These are phyloP conservation scores for Omphalea diandra DNA, from an alignment of 441 rosid genomes.

Conservation along the genomic window DNA sequence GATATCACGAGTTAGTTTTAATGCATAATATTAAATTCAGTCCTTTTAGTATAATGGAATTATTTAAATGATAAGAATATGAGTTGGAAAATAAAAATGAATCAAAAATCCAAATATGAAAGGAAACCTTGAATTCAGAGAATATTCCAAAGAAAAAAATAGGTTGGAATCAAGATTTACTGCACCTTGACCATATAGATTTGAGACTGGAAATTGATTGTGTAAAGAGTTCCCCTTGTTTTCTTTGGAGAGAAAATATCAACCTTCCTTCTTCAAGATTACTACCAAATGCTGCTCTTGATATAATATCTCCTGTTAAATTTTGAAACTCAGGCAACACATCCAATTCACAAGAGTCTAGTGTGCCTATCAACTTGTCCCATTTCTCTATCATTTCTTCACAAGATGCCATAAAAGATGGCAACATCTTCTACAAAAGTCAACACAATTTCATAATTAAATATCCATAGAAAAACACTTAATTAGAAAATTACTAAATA, in stretches of 20 bases:
- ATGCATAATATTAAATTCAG: too few relatives aligned
- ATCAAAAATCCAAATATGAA: too few relatives aligned
- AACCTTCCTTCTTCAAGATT: constrained; percentile 23
- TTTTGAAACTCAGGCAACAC: constrained; percentile 19
- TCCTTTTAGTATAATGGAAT: too few relatives aligned
- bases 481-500: too few relatives aligned
- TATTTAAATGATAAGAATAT: too few relatives aligned
- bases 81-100: too few relatives aligned
- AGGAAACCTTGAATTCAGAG: too few relatives aligned
- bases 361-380: constrained; percentile 16
- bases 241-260: constrained; percentile 19
- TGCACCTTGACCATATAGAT: constrained; percentile 12
- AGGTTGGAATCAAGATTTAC: too few relatives aligned
- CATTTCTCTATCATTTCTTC: constrained; percentile 27
- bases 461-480: too few relatives aligned
- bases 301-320: constrained; percentile 21
- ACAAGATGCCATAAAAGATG: constrained; percentile 17
- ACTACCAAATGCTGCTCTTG: constrained; percentile 30
- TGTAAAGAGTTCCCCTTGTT: constrained; percentile 6
- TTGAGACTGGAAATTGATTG: constrained; percentile 10
- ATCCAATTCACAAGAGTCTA: constrained; percentile 17
- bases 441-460: too few relatives aligned
- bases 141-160: too few relatives aligned
- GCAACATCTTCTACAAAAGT: constrained; percentile 21
- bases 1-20: too few relatives aligned